These are phyloP conservation scores for Naumovozyma castellii DNA, from an alignment of 805 yeast species.

Conservation along the genomic window DNA sequence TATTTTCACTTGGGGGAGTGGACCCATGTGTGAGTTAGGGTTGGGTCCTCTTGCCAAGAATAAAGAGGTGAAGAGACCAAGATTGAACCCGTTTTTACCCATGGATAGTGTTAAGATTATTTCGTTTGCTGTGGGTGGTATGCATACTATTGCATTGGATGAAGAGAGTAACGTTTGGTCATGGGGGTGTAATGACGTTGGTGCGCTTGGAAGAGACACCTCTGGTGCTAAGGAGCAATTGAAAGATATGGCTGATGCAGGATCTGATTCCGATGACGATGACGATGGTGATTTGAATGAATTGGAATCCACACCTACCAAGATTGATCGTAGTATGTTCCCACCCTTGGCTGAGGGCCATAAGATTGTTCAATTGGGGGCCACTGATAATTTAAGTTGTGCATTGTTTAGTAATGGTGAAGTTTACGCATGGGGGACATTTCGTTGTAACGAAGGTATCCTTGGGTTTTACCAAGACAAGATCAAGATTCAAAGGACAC, in stretches of 20 bases:
- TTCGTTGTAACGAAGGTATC: constrained; percentile 85
- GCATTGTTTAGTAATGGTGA: constrained; percentile 72
- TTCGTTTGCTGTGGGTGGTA: constrained; percentile 90
- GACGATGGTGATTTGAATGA: constrained; percentile 79
- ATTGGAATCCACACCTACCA: constrained; percentile 79
- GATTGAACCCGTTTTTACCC: constrained; percentile 71
- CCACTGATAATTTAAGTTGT: constrained; percentile 86
- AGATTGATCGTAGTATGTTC: constrained; percentile 47
- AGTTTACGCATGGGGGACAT: constrained; percentile 96
- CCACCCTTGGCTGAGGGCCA: constrained; percentile 45
- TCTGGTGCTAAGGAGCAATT: constrained; percentile 53
- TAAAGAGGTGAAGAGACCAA: constrained; percentile 91
- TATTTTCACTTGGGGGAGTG: constrained; percentile 90
- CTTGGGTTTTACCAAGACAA: constrained; percentile 65
- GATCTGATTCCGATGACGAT: constrained; percentile 50
- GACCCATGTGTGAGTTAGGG: constrained; percentile 95
- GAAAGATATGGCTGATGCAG: constrained; percentile 56
- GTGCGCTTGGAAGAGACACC: constrained; percentile 83
- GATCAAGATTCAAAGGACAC: constrained; percentile 54
- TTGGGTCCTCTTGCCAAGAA: constrained; percentile 90
- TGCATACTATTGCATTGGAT: constrained; percentile 84
- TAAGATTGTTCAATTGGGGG: constrained; percentile 71
- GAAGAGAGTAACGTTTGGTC: constrained; percentile 77
- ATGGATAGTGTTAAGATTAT: constrained; percentile 61
- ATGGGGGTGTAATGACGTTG: constrained; percentile 96